Percentiles rank a stretch among this genome's conserved stretches.
Evolutionary conservation across 306 rosid genomes (phyloP).

Genomic region (Dryas octopetala): DNA sequence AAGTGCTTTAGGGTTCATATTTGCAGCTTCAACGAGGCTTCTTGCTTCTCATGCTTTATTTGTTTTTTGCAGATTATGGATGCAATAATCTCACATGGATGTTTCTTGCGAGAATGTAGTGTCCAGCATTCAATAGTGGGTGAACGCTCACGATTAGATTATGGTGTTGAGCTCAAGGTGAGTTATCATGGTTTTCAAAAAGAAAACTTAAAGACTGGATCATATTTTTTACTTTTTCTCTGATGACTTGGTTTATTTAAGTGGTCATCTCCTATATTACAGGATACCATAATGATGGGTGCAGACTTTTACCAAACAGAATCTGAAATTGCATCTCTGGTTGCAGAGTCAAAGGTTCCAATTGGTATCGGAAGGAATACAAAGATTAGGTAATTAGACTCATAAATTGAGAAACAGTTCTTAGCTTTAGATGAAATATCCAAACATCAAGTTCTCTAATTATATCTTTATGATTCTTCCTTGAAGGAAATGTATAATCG

Average conservation of each 20-base stretch:
- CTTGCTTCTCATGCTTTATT: slow-evolving; percentile 30
- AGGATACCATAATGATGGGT: slow-evolving; percentile 96
- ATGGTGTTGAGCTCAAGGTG: slow-evolving; percentile 81
- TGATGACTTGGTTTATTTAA: slow-evolving; percentile 1
- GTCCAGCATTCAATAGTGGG: slow-evolving; percentile 75
- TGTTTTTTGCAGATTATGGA: slow-evolving; percentile 61
- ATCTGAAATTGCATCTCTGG: slow-evolving; percentile 74
- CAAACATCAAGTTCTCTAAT: slow-evolving; percentile 23
- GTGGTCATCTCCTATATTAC: slow-evolving; percentile 16
- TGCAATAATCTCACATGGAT: slow-evolving; percentile 92
- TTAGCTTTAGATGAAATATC: slow-evolving; percentile 1
- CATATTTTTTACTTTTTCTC: slow-evolving; percentile 4
- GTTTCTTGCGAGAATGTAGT: slow-evolving; percentile 72
- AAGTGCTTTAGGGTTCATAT: slow-evolving; percentile 3
- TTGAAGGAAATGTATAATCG: slow-evolving; percentile 81
- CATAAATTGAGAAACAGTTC: background rate
- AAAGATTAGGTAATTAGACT: slow-evolving; percentile 60
- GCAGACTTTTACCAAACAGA: slow-evolving; percentile 94
- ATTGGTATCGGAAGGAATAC: slow-evolving; percentile 79
- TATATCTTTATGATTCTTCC: slow-evolving; percentile 14
- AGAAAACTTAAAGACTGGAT: background rate
- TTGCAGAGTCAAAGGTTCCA: slow-evolving; percentile 81
- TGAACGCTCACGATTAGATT: slow-evolving; percentile 80
- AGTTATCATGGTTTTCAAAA: slow-evolving; percentile 18
- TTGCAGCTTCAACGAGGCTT: background rate